Conservation (phyloP, 495 filamentous ascomycete species). For the Aspergillus sparsus region DNA sequence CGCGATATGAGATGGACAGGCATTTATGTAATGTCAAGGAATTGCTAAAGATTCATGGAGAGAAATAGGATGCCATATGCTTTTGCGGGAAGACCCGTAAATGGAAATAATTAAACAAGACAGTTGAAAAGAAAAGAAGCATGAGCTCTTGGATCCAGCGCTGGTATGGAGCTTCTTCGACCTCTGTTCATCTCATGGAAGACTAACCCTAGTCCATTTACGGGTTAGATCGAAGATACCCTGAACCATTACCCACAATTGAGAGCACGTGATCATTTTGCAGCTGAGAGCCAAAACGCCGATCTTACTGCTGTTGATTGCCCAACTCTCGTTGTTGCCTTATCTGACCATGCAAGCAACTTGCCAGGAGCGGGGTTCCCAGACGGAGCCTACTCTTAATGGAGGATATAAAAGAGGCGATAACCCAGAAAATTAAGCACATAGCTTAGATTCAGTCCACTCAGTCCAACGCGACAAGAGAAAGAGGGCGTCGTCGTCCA, state of each 20-base stretch:
- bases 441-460: constrained; percentile 52
- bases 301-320: constrained; percentile 15
- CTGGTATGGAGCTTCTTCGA: background rate
- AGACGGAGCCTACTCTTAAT: constrained; percentile 53
- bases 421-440: constrained; percentile 40
- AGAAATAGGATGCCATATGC: constrained; percentile 1
- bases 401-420: constrained; percentile 64
- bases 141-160: no score
- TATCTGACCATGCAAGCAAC: constrained; percentile 35
- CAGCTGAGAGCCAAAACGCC: constrained; percentile 8
- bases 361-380: constrained; percentile 42
- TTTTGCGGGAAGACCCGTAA: background rate
- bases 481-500: constrained; percentile 38
- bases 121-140: no score
- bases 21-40: constrained; percentile 26
- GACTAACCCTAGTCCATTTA: constrained; percentile 24
- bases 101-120: background rate
- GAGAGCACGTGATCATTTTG: constrained; percentile 10
- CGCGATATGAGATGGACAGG: constrained; percentile 61
- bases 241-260: background rate
- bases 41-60: constrained; percentile 3
- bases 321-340: constrained; percentile 24
- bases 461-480: constrained; percentile 54
- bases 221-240: constrained; percentile 13
- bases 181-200: constrained; percentile 1